Evolutionary conservation across 192 early-diverging fungal species (phyloP), one percentile per base, ranked within the genome.

Genomic region (Paraglomus brasilianum): DNA sequence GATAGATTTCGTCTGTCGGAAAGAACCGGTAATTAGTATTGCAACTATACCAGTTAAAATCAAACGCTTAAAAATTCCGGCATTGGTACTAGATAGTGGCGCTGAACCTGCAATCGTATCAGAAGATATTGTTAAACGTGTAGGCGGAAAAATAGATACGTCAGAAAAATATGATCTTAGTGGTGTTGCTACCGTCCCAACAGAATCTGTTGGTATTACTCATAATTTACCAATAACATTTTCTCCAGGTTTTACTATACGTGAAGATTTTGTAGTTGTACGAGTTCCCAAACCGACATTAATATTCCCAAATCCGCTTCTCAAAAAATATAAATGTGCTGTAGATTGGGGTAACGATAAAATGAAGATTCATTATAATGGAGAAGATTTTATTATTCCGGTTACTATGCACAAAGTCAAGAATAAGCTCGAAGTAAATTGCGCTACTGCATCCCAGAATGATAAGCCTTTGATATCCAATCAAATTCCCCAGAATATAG

Each of bases 371-470:
- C 55, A 15, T 38, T 57, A 22, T 1, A 57, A 57, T 57, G 21
- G 30, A 30, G 38, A 57, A 24, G 11, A 57, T 19, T 9, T 36
- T 42, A n/a, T 57, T 30, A 57, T 57, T 57, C 30, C 21, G 13
- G 55, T 57, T 30, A 60, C 58, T 60, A 60, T 60, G 58, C 53
- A 56, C 53, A 56, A 56, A 24, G 53, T 56, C 17, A 56, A 56
- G 13, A 56, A 56, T 24, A 56, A 56, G 1, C 53, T 56, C 3
- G 30, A 30, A 30, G 30, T 30, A 30, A 30, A 30, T 30, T 36
- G 53, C 43, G 41, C 14, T 17, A 60, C 39, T 1, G 36, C 58
- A 60, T 60, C 39, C 8, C 41, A 44, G 15, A 15, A 60, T 60
- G 3, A 41, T 60, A 60, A 60, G 39, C 39, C 13, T 60, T 21